Base-by-base conservation (phyloP, 148 eudicot genomes). In the Nepenthes mirabilis region DNA sequence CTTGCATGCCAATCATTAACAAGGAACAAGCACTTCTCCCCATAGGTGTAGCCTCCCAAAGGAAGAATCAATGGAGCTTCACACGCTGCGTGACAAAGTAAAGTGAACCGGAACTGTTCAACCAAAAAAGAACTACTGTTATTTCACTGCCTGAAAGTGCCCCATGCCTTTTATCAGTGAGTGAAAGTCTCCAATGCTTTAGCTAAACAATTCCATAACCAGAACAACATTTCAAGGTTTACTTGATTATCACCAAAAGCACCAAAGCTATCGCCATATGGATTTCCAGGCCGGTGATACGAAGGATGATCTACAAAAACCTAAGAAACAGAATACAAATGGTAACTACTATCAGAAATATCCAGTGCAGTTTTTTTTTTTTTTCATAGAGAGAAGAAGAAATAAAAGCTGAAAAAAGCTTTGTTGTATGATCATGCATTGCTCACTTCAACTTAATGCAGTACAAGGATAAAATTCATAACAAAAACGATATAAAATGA, bases 1-100 rank as follows among this genome's bases (percentile, higher is more conserved):
- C 95, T 90, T 55, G 99, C 99, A 71, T 93, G 99, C 99, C 99
- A 93, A 71, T 93, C 99, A 67, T 93, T 93, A 9, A 83, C 99
- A 47, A 93, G 78, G 84, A 93, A 93, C 71, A 89, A 49, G 43
- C 90, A 89, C 63, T 93, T 89, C 55, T 86, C 86, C 50, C 99
- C 99, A 52, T 86, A 93, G 45, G 86, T 89, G 76, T 55, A 89
- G 36, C 97, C 99, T 58, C 99, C 99, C 14, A 93, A 65, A 11
- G 99, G 97, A 76, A 93, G 99, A 67, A 93, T 91, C 73, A 93
- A 75, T 37, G 99, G 99, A 61, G 99, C 99, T 77, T 93, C 99
- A 68, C 97, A 89, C 2, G 99, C 99, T 61, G 97, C 99, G 61
- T 93, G 91, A 75, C 90, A 82, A 47, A 93, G 99, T 56, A 93